Conservation (phyloP, 2,329 filamentous ascomycete genomes). For the Exophiala viscosa region DNA sequence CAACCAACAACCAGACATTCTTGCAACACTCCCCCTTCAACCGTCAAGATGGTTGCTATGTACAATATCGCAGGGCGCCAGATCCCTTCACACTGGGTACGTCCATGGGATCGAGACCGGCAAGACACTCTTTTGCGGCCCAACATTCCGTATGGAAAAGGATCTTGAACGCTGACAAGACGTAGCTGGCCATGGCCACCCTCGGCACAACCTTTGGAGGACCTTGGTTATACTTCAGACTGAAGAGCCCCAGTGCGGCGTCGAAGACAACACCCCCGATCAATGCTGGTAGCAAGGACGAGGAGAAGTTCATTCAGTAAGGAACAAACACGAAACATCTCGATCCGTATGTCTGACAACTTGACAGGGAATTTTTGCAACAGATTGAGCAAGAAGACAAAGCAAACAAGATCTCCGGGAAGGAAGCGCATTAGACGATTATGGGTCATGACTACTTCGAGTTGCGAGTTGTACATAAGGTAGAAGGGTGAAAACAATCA, state of each 20-base stretch:
- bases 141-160: not conserved
- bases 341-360: not conserved
- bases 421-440: constrained; percentile 22
- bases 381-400: constrained; percentile 48
- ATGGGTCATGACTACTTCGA: not conserved
- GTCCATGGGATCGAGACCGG: constrained; percentile 6
- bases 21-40: constrained; percentile 1
- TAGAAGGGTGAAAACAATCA: constrained; percentile 16
- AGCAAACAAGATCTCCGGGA: constrained; percentile 31
- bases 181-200: constrained; percentile 59
- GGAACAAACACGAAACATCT: constrained; percentile 3
- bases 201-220: constrained; percentile 50
- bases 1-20: not conserved
- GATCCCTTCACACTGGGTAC: constrained; percentile 51
- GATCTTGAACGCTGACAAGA: constrained; percentile 8
- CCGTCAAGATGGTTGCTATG: constrained; percentile 48
- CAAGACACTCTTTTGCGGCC: constrained; percentile 27
- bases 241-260: constrained; percentile 46
- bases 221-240: constrained; percentile 38
- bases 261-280: constrained; percentile 54
- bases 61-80: constrained; percentile 51
- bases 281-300: constrained; percentile 63
- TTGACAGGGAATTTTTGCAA: constrained; percentile 49
- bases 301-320: constrained; percentile 67
- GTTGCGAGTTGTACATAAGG: constrained; percentile 22